Evolutionary conservation across 805 yeast genomes (phyloP), one percentile per base, ranked within the genome.

Genomic region (Cyberlindnera maritima): DNA sequence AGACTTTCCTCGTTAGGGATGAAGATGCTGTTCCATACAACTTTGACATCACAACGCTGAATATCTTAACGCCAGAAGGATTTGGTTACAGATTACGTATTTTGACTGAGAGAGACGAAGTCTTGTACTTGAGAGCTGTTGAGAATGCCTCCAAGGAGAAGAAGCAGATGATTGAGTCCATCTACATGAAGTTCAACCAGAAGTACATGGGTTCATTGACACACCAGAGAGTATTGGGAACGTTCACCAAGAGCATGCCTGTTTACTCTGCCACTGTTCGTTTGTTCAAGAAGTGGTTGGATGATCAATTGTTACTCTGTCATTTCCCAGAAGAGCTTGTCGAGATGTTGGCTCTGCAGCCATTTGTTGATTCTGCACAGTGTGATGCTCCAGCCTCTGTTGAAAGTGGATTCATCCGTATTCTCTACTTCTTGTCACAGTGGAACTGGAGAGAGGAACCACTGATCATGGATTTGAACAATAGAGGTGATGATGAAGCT

Each of bases 381-480:
- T 91, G 77, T 67, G 74, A 80, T 1, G 76, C 80, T 2, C 98
- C 99, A 3, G 79, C 84, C 23, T 82, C 92, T 46, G 81, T 85
- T 9, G 83, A 81, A 52, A 76, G 85, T 46, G 99, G 96, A 6
- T 89, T 94, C 62, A 69, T 88, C 48, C 82, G 94, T 49, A 76
- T 83, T 12, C 63, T 94, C 33, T 71, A 78, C 39, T 87, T 85
- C 58, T 64, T 94, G 38, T 76, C 96, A 21, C 68, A 67, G 36
- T 94, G 99, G 99, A 90, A 94, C 64, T 94, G 99, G 99, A 85
- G 80, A 57, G 95, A 87, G 52, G 89, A 85, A 39, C 85, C 96
- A 1, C 68, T 94, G 50, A 78, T 91, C 44, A 67, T 94, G 50
- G 97, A 94, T 59, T 68, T 88, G 55, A 81, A 84, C 13, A 81